phyloP scores from a whole-genome alignment of 1,284 basidiomycete genomes.

The Ustilago loliicola region DNA sequence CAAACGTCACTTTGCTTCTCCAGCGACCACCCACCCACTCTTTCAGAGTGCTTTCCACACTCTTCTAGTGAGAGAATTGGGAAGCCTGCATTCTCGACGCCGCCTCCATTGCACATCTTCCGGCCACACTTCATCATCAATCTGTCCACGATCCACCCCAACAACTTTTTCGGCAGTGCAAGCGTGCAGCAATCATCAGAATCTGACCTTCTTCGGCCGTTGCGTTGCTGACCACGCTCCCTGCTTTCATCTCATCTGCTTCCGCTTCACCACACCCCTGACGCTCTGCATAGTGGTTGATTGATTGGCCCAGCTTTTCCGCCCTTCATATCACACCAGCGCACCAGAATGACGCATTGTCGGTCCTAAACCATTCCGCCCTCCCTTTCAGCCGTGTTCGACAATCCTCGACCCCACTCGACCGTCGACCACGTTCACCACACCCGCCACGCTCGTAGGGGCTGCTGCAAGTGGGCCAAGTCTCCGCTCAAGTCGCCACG shows the following conservation, averaged over 20 bases:
- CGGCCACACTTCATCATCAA: constrained; percentile 2
- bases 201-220: neutral
- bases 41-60: neutral
- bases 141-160: too few relatives aligned
- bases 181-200: neutral
- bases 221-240: neutral
- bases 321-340: constrained; percentile 5
- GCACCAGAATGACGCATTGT: constrained; percentile 17
- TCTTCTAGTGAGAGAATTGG: neutral
- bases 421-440: neutral
- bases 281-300: constrained; percentile 12
- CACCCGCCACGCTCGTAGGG: neutral
- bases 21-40: neutral
- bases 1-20: neutral
- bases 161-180: neutral
- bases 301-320: neutral
- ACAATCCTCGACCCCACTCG: neutral
- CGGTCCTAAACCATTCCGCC: constrained; percentile 2
- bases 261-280: constrained; percentile 6
- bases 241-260: constrained; percentile 1
- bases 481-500: neutral
- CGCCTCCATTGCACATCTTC: neutral
- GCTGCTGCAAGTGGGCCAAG: neutral
- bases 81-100: neutral
- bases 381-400: neutral